Evolutionary conservation across 2,329 filamentous ascomycete species (phyloP), one percentile per base, ranked within the genome.

Genomic region (Apiospora saccharicola): DNA sequence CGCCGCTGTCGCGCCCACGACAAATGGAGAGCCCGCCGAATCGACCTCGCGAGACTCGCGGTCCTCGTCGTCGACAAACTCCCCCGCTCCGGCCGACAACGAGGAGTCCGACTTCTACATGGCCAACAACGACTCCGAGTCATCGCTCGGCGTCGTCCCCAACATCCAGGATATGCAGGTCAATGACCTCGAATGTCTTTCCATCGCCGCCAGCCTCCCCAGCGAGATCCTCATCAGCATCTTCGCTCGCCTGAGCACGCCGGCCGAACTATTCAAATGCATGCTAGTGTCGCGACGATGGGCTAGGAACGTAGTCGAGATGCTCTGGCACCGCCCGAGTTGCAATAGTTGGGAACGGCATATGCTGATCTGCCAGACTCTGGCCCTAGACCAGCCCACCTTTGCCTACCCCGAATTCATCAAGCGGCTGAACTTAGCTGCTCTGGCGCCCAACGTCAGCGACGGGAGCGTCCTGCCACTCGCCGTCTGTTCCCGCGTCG

Each of bases 201-300:
- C 93, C n/a, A 94, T 95, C 68, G 91, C 98, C 73, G 92, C 93
- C 77, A 91, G 93, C 72, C 88, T 99, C 47, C 96, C 96, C 51
- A 96, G 95, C 81, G 96, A 99, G 86, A 93, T 99, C 74, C 91
- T 98, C 80, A 98, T 99, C 79, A 90, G 91, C 82, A 92, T 98
- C 79, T 98, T 99, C 83, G 88, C 93, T 47, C 96, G 95, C 82
- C 89, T 99, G 72, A 91, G 87, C 78, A 90, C 89, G 16, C 89
- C 95, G 2, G 85, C 87, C 64, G 96, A 99, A 79, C 88, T 98
- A 77, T 89, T 94, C 76, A 92, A 91, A 82, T 97, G 94, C 83
- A 95, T 98, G 93, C 87, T 96, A 75, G 95, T 98, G n/a, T 98
- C 92, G 79, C 95, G 95, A 82, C 90, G 92, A 74, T 99, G 96